Conservation (phyloP, 2,329 filamentous ascomycete genomes). For the Ustulina deusta region DNA sequence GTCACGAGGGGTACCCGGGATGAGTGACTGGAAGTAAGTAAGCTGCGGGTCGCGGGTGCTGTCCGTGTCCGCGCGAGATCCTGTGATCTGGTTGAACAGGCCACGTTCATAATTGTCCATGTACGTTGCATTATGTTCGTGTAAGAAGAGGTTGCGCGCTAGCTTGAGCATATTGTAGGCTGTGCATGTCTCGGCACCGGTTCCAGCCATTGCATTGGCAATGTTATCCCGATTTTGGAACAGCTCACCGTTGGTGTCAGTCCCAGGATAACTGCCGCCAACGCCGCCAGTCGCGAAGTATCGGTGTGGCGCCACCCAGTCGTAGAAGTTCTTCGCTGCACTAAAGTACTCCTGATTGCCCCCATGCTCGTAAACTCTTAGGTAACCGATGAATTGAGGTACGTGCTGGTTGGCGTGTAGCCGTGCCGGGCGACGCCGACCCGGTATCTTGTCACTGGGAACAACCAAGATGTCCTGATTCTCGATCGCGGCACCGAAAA, state of each 20-base stretch:
- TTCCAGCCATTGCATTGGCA: conserved; percentile 47
- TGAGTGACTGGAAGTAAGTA: conserved; percentile 52
- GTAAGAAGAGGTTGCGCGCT: conserved; percentile 50
- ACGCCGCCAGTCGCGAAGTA: conserved; percentile 50
- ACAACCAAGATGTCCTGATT: conserved; percentile 51
- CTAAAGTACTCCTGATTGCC: conserved; percentile 48
- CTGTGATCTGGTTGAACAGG: conserved; percentile 52
- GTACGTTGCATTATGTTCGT: conserved; percentile 51
- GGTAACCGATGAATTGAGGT: conserved; percentile 51
- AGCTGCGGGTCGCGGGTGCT: conserved; percentile 46
- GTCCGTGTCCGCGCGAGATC: conserved; percentile 47
- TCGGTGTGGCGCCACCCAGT: conserved; percentile 51
- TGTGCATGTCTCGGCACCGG: conserved; percentile 52
- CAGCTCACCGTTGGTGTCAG: conserved; percentile 49
- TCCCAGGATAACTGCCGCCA: conserved; percentile 50
- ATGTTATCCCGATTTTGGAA: conserved; percentile 53
- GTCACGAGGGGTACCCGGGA: conserved; percentile 45
- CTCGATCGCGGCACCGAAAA: conserved; percentile 49
- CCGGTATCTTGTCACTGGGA: conserved; percentile 45
- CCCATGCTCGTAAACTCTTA: conserved; percentile 50
- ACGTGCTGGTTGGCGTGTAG: conserved; percentile 52
- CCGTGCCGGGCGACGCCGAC: conserved; percentile 47
- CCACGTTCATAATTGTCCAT: conserved; percentile 53
- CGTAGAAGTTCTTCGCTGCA: conserved; percentile 52
- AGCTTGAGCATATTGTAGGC: conserved; percentile 52